These are phyloP conservation scores for Colletotrichum sp. DNA, from an alignment of 2,329 filamentous ascomycete genomes.

Conservation along the genomic window DNA sequence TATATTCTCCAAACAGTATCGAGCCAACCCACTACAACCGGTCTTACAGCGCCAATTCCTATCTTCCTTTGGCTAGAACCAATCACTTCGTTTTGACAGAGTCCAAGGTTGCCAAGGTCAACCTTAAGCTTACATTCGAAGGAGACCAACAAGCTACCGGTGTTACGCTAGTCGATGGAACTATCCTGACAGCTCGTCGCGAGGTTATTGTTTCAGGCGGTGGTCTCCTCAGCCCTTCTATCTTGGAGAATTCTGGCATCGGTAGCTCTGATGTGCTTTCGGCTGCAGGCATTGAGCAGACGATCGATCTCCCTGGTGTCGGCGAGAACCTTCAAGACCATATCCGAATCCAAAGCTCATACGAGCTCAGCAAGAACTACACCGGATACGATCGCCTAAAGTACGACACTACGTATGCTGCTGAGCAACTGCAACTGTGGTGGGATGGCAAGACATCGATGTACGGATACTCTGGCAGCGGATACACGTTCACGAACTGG, in stretches of 20 bases:
- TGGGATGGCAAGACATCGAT: constrained; percentile 32
- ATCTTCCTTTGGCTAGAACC: constrained; percentile 41
- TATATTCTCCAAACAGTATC: constrained; percentile 54
- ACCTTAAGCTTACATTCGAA: constrained; percentile 30
- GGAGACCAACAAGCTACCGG: constrained; percentile 21
- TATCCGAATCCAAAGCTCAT: constrained; percentile 34
- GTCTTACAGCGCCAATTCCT: constrained; percentile 50
- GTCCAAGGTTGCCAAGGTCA: constrained; percentile 41
- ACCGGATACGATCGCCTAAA: constrained; percentile 33
- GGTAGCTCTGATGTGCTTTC: constrained; percentile 53
- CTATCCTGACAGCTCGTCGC: constrained; percentile 26
- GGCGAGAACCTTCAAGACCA: constrained; percentile 44
- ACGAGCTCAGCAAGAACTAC: constrained; percentile 35
- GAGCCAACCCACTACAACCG: constrained; percentile 51
- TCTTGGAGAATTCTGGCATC: constrained; percentile 64
- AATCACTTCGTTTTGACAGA: constrained; percentile 46
- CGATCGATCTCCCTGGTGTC: constrained; percentile 61
- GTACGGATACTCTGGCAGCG: constrained; percentile 43
- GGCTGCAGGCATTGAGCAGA: constrained; percentile 48
- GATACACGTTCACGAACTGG: constrained; percentile 48
- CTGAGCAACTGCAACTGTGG: constrained; percentile 42
- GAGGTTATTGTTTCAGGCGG: constrained; percentile 45
- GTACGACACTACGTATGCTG: constrained; percentile 34
- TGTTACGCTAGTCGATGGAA: constrained; percentile 28
- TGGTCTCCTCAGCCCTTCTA: constrained; percentile 58